These are phyloP conservation scores for Pichia scutulata DNA, from an alignment of 805 yeast species.

Conservation along the genomic window DNA sequence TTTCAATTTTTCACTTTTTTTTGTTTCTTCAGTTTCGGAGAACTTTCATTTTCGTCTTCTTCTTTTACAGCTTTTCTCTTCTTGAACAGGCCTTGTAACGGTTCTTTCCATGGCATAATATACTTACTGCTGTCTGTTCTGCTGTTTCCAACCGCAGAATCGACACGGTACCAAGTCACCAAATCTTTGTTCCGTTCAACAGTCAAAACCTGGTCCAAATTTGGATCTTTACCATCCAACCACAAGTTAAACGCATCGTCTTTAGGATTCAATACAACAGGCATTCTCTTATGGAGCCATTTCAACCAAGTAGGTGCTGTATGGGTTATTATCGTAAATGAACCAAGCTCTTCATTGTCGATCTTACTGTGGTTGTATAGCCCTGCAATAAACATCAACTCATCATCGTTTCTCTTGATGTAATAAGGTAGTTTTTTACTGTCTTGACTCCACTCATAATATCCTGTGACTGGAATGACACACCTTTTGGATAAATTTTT, in stretches of 20 bases:
- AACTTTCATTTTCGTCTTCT: neutral
- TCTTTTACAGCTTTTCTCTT: neutral
- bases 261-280: slow-evolving; percentile 57
- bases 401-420: slow-evolving; percentile 43
- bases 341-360: slow-evolving; percentile 29
- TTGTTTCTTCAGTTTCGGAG: neutral
- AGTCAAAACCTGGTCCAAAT: neutral
- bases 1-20: neutral
- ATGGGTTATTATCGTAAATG: slow-evolving; percentile 70
- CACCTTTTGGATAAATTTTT: slow-evolving; percentile 47
- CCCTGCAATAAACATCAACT: slow-evolving; percentile 62
- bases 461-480: slow-evolving; percentile 73
- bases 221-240: slow-evolving; percentile 35
- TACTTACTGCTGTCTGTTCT: slow-evolving; percentile 38
- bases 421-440: slow-evolving; percentile 54
- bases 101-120: slow-evolving; percentile 18
- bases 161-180: slow-evolving; percentile 44
- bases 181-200: neutral
- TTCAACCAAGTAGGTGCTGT: slow-evolving; percentile 52
- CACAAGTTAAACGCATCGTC: slow-evolving; percentile 53
- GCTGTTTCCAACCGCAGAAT: slow-evolving; percentile 57
- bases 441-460: slow-evolving; percentile 65
- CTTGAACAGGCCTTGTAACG: neutral
- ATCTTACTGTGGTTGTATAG: slow-evolving; percentile 28
- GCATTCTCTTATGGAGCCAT: slow-evolving; percentile 77